phyloP scores from a whole-genome alignment of 108 stramenopile genomes.

The Pseudonitzschia pungens region DNA sequence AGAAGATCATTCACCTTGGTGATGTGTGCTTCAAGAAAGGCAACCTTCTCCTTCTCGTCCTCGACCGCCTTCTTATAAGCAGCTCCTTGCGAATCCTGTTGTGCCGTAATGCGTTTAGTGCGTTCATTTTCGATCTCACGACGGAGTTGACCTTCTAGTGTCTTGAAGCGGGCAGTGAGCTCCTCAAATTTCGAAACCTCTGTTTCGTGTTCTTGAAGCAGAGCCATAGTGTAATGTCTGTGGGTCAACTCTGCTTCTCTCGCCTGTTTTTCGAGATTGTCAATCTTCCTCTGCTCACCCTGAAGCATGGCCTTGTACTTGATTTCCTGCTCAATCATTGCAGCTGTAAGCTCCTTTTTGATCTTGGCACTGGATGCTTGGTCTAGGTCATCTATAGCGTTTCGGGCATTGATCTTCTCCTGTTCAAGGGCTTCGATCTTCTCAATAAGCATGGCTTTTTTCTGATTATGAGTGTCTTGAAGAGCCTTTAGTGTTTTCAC shows the following conservation, averaged over 20 bases:
- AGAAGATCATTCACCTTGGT: constrained; percentile 32
- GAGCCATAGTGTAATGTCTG: constrained; percentile 35
- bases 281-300: constrained; percentile 21
- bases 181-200: constrained; percentile 33
- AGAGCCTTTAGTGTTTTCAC: constrained; percentile 27
- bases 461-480: constrained; percentile 25
- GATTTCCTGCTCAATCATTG: constrained; percentile 34
- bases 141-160: constrained; percentile 34
- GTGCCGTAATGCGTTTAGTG: constrained; percentile 11
- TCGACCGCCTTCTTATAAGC: constrained; percentile 18
- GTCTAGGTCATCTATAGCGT: background rate
- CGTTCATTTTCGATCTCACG: constrained; percentile 19
- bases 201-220: constrained; percentile 36
- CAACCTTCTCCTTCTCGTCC: constrained; percentile 32
- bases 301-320: constrained; percentile 29
- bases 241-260: constrained; percentile 33
- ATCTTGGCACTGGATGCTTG: constrained; percentile 12
- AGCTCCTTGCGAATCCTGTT: constrained; percentile 15
- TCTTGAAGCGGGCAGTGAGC: constrained; percentile 30
- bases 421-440: constrained; percentile 31
- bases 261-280: constrained; percentile 21
- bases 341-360: constrained; percentile 24
- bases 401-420: constrained; percentile 12
- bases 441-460: constrained; percentile 25
- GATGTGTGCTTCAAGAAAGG: constrained; percentile 38